Percentiles rank a stretch among this genome's conserved stretches.
These are phyloP conservation scores for Phyllostachys edulis DNA, from an alignment of 176 grass and related monocot species.

Conservation along the genomic window DNA sequence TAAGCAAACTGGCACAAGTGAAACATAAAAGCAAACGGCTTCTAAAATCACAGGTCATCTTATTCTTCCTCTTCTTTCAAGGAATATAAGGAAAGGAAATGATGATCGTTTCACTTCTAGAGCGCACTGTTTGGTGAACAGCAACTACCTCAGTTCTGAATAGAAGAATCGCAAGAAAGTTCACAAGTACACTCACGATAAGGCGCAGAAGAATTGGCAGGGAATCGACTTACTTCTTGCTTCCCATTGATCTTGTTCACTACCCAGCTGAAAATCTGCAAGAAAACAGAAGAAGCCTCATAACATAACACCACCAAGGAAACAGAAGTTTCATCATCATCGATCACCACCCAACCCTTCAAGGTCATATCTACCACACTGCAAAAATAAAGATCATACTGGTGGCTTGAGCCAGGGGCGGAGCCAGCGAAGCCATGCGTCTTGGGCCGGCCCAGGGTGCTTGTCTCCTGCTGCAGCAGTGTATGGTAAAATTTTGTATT, in stretches of 20 bases:
- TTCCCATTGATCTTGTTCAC: constrained; percentile 57
- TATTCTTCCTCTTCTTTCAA: neutral
- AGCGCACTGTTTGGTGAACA: neutral
- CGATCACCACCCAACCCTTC: neutral
- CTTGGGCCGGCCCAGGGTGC: too few species aligned
- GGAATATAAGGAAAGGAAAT: neutral
- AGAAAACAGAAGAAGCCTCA: neutral
- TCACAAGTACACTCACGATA: constrained; percentile 36
- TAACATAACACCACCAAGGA: constrained; percentile 5
- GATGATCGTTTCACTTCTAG: neutral
- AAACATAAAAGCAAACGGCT: constrained; percentile 9
- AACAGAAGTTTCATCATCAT: neutral
- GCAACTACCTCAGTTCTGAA: neutral
- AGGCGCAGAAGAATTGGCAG: constrained; percentile 5
- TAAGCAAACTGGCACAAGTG: neutral
- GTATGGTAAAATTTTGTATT: too few species aligned
- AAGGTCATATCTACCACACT: neutral
- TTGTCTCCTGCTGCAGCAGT: too few species aligned
- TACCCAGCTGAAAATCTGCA: constrained; percentile 73
- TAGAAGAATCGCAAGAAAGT: neutral
- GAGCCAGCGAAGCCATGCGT: too few species aligned
- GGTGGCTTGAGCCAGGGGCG: neutral
- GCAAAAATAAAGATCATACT: neutral
- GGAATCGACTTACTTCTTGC: constrained; percentile 43
- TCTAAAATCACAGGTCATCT: neutral